Base-by-base conservation (phyloP, 2,329 filamentous ascomycete genomes). In the Aspergillus hortae region DNA sequence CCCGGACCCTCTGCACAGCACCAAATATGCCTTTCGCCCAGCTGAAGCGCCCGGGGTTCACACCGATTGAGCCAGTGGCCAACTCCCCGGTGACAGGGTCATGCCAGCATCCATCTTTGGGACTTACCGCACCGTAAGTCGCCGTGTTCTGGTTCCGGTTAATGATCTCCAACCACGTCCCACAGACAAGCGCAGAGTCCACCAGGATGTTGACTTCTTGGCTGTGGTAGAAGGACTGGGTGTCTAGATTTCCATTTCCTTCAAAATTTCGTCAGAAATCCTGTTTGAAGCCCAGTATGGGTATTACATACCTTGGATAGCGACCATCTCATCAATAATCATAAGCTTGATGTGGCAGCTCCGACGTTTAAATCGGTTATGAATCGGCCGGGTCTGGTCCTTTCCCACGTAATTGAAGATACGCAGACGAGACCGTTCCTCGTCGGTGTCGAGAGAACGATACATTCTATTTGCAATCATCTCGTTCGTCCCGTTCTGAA, bases 141-240 rank as follows among this genome's bases (percentile, higher is more conserved):
- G 74, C 75, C 0, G 86, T 89, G 58, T 89, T 89, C 64, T 89
- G 85, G 62, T 88, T 88, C 21, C 81, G 74, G 25, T 80, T 71
- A 14, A 88, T 75, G 0, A 73, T 82, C 14, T 84, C 80, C 17
- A 82, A 76, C 87, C 87, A 90, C 32, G 74, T 76, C 27, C 64
- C 65, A 59, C 88, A 90, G 0, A 91, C 73, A 1, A 76, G 67
- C 0, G 67, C 61, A 17, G 81, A 86, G 56, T 92, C 88, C 5
- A 91, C 71, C 80, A 92, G 83, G 21, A 92, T 69, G 58, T 92
- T 92, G 49, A 88, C 80, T 67, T 92, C 89, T 67, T 91, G 87
- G 49, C 80, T 85, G 63, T 92, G 88, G 58, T 80, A 91, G 84
- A 87, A 92, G 17, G 80, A 84, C 68, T 92, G 89, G 1, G 88